phyloP scores from a whole-genome alignment of 2,329 filamentous ascomycete genomes.

The Chaetomium olivaceum region DNA sequence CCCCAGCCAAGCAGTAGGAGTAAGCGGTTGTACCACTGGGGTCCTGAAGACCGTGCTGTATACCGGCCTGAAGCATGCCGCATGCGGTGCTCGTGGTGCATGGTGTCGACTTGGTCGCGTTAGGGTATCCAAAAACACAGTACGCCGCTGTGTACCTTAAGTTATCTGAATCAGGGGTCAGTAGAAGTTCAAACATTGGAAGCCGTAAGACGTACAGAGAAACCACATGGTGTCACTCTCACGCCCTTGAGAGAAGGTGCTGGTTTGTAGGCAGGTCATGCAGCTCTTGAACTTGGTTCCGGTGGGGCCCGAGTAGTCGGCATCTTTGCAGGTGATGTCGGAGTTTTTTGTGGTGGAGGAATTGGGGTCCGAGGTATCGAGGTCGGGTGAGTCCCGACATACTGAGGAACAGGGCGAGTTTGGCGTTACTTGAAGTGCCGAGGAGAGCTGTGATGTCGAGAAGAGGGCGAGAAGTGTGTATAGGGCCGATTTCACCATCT shows the following conservation, averaged over 20 bases:
- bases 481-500: slow-evolving; percentile 21
- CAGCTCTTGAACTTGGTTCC: slow-evolving; percentile 53
- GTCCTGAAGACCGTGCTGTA: slow-evolving; percentile 45
- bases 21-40: slow-evolving; percentile 42
- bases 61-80: slow-evolving; percentile 44
- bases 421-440: slow-evolving; percentile 52
- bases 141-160: slow-evolving; percentile 53
- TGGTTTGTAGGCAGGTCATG: slow-evolving; percentile 55
- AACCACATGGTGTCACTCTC: slow-evolving; percentile 60
- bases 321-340: slow-evolving; percentile 52
- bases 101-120: slow-evolving; percentile 50
- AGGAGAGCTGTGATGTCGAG: slow-evolving; percentile 37
- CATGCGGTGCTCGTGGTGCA: slow-evolving; percentile 55
- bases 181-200: slow-evolving; percentile 18
- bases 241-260: slow-evolving; percentile 46
- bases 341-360: slow-evolving; percentile 47
- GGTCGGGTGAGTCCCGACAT: slow-evolving; percentile 47
- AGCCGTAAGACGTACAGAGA: slow-evolving; percentile 55
- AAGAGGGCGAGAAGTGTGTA: slow-evolving; percentile 29
- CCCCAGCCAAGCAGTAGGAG: slow-evolving; percentile 49
- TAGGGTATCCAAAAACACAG: slow-evolving; percentile 55
- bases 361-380: slow-evolving; percentile 48
- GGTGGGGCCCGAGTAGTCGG: slow-evolving; percentile 41
- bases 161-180: slow-evolving; percentile 47
- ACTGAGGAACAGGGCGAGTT: slow-evolving; percentile 56